Conservation (phyloP, 495 filamentous ascomycete species). For the Hypoxylon trugodes region DNA sequence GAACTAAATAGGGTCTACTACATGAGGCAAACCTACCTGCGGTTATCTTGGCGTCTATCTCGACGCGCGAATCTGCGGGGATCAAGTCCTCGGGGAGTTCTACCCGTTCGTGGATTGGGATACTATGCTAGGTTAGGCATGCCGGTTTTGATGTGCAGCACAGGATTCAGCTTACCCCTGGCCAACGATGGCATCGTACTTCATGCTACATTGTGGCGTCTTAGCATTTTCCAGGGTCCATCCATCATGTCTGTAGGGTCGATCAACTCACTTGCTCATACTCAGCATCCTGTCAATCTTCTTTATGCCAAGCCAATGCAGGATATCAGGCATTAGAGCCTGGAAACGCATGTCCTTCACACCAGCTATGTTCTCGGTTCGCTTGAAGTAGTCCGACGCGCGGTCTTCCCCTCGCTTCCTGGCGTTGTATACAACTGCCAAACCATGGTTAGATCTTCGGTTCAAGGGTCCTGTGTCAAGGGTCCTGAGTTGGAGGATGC, state of each 20-base stretch:
- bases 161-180: slow-evolving; percentile 69
- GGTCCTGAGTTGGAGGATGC: not conserved
- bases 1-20: slow-evolving; percentile 12
- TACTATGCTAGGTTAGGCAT: slow-evolving; percentile 56
- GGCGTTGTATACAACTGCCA: slow-evolving; percentile 89
- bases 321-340: slow-evolving; percentile 97
- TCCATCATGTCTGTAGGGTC: slow-evolving; percentile 15
- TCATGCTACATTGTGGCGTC: slow-evolving; percentile 71
- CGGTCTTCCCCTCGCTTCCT: slow-evolving; percentile 84
- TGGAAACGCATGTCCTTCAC: slow-evolving; percentile 99
- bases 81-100: slow-evolving; percentile 96
- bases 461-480: too few species aligned
- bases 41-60: slow-evolving; percentile 99
- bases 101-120: slow-evolving; percentile 90
- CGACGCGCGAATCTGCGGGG: slow-evolving; percentile 91
- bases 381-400: slow-evolving; percentile 96
- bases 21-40: slow-evolving; percentile 74
- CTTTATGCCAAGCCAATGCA: slow-evolving; percentile 98
- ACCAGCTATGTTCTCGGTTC: slow-evolving; percentile 96
- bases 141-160: slow-evolving; percentile 22
- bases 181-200: slow-evolving; percentile 96
- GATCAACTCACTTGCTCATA: slow-evolving; percentile 85
- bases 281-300: slow-evolving; percentile 99
- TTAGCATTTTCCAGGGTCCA: slow-evolving; percentile 22
- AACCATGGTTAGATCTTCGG: slow-evolving; percentile 44